Evolutionary conservation across 192 early-diverging fungal genomes (phyloP), one percentile per base, ranked within the genome.

Genomic region (Umbelopsis sp.): DNA sequence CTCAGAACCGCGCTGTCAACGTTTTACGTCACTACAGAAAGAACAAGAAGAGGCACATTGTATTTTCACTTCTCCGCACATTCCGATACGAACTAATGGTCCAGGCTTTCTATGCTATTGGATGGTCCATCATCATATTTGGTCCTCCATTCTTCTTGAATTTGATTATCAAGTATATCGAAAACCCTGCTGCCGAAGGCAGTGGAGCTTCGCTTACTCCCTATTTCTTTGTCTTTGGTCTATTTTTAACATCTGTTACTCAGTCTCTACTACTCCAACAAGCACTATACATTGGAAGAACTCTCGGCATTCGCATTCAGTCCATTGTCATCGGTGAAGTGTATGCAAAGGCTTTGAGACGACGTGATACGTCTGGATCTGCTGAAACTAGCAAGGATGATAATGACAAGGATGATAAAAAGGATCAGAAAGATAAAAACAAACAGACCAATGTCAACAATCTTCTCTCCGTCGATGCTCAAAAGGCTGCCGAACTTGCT

Each of bases 231-330:
- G 88, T 88, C 0, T 77, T 89, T 36, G 87, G 87, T 29, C 67
- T 93, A 32, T 81, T 91, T 49, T 34, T 89, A 34, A 80, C 81
- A 6, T 77, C 74, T 4, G 45, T 74, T 2, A 45, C 83, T 7
- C 84, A 85, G 26, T 84, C 86, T 22, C 50, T 84, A 10, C 45
- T 79, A 32, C 54, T 81, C 11, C 85, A 87, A 67, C 83, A 86
- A 69, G 77, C 84, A 0, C 80, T 92, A 36, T 88, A 87, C 73
- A 88, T 86, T 56, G 92, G 92, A 31, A 84, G 92, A 9, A 81
- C 83, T 17, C 74, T 92, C 16, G 81, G 86, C 65, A 77, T 93
- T 49, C 88, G 87, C 29, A 41, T 87, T 45, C 86, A 88, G 53
- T 70, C 81, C 24, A 76, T 81, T 71, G 43, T 77, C 10, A 74